Evolutionary conservation across 148 eudicot genomes (phyloP), one percentile per base, ranked within the genome.

Genomic region (Diospyros kaki): DNA sequence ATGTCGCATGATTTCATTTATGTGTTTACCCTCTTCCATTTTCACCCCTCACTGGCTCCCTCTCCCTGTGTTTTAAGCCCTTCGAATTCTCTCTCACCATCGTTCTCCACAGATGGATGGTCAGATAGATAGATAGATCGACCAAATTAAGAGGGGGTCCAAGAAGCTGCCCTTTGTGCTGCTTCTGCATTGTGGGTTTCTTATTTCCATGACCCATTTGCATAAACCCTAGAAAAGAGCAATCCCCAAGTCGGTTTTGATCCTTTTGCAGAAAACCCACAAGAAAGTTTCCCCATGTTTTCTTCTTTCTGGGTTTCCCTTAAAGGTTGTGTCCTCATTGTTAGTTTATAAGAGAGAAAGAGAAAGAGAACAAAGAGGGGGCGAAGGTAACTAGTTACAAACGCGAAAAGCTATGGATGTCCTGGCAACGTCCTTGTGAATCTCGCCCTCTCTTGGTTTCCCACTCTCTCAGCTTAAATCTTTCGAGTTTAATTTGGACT

Each of bases 1-100:
- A 78, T 78, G 81, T 13, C 50, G 58, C 69, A 73, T 73, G 44
- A 48, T 60, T 73, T 50, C 76, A 39, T 63, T 46, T 72, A 40
- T 38, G 42, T 12, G 51, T 28, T 28, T 54, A 42, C 55, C 42
- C 3, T 75, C 58, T 39, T 68, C 54, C 58, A 12, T 6, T 2
- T 14, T 64, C 12, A 41, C 46, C 14, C 38, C 41, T 42, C 60
- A 56, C 50, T 58, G 56, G 44, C 67, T 14, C 66, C 44, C 43
- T 39, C 63, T 10, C 58, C 38, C 52, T 48, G 52, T 8, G 52
- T 8, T 4, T 8, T 48, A 48, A 48, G 4, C 4, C 4, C 52
- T 48, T 48, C 8, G 52, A 4, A 48, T 8, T 4, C 52, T 4
- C 48, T 9, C 61, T 5, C 38, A 4, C 50, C 4, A 40, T 39